Percentiles rank a stretch among this genome's conserved stretches.
Evolutionary conservation across 2,329 filamentous ascomycete genomes (phyloP).

Genomic region (Paecilomyces sp.): DNA sequence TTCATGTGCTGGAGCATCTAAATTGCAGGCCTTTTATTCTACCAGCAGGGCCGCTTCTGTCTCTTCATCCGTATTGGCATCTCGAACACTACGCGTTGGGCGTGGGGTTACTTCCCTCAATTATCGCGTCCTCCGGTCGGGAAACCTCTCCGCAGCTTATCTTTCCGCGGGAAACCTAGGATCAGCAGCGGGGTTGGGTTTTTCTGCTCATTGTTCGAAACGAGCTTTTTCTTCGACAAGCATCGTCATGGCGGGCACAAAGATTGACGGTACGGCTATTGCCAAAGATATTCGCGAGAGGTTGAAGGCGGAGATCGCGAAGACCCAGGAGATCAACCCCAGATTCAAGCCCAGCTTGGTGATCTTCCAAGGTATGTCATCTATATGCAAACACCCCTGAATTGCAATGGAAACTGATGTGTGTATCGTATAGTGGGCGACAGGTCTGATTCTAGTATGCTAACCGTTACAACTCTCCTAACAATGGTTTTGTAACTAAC

Average conservation of each 20-base stretch:
- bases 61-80: conserved; percentile 4
- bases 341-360: conserved; percentile 84
- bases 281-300: conserved; percentile 83
- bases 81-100: conserved; percentile 9
- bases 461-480: conserved; percentile 9
- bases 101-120: conserved; percentile 9
- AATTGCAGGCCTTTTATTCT: not conserved
- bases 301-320: conserved; percentile 70
- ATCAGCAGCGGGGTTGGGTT: conserved; percentile 2
- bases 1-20: not conserved
- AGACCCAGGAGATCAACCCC: conserved; percentile 74
- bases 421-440: conserved; percentile 63
- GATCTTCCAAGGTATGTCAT: conserved; percentile 77
- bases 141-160: conserved; percentile 10
- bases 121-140: conserved; percentile 9
- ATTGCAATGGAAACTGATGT: conserved; percentile 2
- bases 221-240: conserved; percentile 46
- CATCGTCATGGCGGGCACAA: conserved; percentile 71
- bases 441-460: conserved; percentile 82
- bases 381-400: conserved; percentile 1
- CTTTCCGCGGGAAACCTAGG: conserved; percentile 11
- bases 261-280: conserved; percentile 94
- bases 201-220: conserved; percentile 9
- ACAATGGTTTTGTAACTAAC: conserved; percentile 14
- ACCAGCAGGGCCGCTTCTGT: conserved; percentile 1